Evolutionary conservation across 169 alveolate genomes (phyloP), one percentile per base, ranked within the genome.

Genomic region (Cryptosporidium ubiquitum): DNA sequence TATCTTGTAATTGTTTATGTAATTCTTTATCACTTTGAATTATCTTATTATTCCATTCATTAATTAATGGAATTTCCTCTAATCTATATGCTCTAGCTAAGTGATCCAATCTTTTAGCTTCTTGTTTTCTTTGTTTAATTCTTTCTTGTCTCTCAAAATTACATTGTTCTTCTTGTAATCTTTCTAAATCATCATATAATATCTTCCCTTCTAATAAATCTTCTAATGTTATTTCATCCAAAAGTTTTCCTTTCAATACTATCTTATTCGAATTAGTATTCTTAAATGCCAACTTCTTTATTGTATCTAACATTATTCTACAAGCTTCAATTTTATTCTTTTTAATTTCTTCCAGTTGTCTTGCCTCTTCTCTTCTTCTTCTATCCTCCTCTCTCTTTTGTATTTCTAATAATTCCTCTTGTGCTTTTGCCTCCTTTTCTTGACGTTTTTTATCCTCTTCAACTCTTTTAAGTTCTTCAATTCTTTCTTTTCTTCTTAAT

Each of bases 171-270:
- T 94, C 96, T 68, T 95, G 98, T 33, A 95, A 96, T 84, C 91
- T 95, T 68, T 95, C 98, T 6, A 95, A 92, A 85, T 95, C 98
- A 70, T 95, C 98, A 89, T 91, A 95, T 79, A 93, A 95, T 35
- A 95, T 95, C 49, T 91, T 89, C 23, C 98, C 98, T 69, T 95
- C 95, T 61, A 95, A 85, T 26, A 95, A 94, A 84, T 95, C 97
- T 3, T 93, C 96, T 58, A 95, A 93, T 66, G 93, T 95, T 44
- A 95, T 94, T 70, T 95, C 98, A 55, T 94, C 97, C 29, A 95
- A 84, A 35, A 91, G 92, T 71, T 95, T 95, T 42, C 98, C 98
- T 93, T 95, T 95, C 60, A 95, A 89, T 52, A 91, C 69, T 49
- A 95, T 91, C 85, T 93, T 95, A 68, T 92, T 71, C 16, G 94